Percentiles rank a stretch among this genome's conserved stretches.
Conservation (phyloP, 495 filamentous ascomycete species). For the Penicillium ucsense region DNA sequence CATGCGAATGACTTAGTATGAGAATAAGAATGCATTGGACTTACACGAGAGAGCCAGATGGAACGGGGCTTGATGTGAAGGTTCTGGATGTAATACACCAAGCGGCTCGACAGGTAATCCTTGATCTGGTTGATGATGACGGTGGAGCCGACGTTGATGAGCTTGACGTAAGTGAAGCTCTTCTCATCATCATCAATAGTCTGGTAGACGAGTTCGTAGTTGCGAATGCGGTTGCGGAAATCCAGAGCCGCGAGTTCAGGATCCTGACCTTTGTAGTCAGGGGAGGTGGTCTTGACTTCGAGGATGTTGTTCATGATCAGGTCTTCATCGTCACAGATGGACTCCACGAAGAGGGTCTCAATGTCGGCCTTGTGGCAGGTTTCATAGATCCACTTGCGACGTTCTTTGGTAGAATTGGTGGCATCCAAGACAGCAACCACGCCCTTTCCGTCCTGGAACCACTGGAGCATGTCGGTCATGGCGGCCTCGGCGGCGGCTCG, state of each 20-base stretch:
- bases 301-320: constrained; percentile 95
- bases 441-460: constrained; percentile 66
- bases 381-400: constrained; percentile 87
- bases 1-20: no score
- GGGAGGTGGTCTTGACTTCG: constrained; percentile 93
- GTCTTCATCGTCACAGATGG: constrained; percentile 87
- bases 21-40: constrained; percentile 13
- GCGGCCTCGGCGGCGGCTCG: constrained; percentile 82
- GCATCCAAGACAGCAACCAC: constrained; percentile 89
- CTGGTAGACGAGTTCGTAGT: constrained; percentile 94
- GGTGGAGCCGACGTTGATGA: constrained; percentile 90
- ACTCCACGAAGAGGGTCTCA: constrained; percentile 91
- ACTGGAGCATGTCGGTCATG: constrained; percentile 80
- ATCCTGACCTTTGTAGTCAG: constrained; percentile 90
- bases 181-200: constrained; percentile 81
- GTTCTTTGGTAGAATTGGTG: constrained; percentile 82
- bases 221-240: constrained; percentile 87
- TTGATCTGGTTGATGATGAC: constrained; percentile 96
- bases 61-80: constrained; percentile 94
- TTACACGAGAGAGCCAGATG: constrained; percentile 91
- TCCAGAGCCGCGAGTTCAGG: constrained; percentile 82
- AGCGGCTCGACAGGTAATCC: constrained; percentile 89
- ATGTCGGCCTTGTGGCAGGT: constrained; percentile 60
- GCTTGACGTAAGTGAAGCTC: constrained; percentile 83
- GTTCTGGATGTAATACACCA: constrained; percentile 98